Base-by-base conservation (phyloP, 805 yeast species). In the Candida endomychidarum region DNA sequence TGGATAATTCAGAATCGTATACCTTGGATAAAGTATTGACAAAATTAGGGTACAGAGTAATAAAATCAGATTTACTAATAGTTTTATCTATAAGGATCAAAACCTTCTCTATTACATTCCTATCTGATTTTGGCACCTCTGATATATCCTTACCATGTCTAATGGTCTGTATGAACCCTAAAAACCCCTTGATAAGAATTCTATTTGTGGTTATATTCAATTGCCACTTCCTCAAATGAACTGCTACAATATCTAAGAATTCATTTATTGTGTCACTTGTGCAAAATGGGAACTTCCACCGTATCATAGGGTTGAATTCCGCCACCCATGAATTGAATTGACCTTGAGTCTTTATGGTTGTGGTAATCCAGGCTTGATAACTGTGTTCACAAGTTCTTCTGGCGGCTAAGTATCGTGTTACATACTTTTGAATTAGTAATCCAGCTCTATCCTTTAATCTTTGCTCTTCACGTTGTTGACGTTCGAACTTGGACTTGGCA, bases 401-500 rank as follows among this genome's bases (percentile, higher is more conserved):
- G 15, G 64, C 54, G 7, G 65, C 68, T 5, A 73, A 36, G 39
- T 63, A 63, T 14, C 70, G 56, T 17, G 80, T 60, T 8, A 79
- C 64, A 9, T 65, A 54, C 2, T 66, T 51, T 53, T 84, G 91
- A 25, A 90, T 57, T 5, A 58, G 38, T 1, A 49, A 41, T 0
- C 79, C 80, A 1, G 86, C 76, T 25, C 59, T 65, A 27, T 72
- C 75, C 35, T 70, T 74, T 10, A 57, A 52, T 16, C 86, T 70
- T 11, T 65, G 72, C 22, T 64, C 57, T 42, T 85, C 89, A 42
- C 97, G 73, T 43, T 72, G 74, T 42, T 70, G 72, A 27, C 97
- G 70, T 45, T 86, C 88, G 27, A 64, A 63, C 49, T 78, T 77
- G 3, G 95, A 81, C 47, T 76, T 79, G 42, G 75, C 77, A n/a